Conservation (phyloP, 2,329 filamentous ascomycete species). For the Trichoderma arundinaceum region DNA sequence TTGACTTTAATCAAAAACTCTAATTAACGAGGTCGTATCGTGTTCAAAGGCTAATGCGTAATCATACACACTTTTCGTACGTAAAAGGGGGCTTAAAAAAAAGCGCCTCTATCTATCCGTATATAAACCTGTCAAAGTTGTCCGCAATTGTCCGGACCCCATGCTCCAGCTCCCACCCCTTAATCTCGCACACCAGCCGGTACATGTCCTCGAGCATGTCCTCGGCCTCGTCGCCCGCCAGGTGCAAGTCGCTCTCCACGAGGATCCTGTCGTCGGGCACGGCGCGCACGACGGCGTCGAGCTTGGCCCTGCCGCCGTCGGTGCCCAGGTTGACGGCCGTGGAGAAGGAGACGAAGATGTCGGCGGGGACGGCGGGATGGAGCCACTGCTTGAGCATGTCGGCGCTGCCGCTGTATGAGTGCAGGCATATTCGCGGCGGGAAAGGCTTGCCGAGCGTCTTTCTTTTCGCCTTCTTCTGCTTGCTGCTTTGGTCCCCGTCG, state of each 20-base stretch:
- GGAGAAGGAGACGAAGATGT: slow-evolving; percentile 89
- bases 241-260: slow-evolving; percentile 89
- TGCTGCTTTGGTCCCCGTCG: slow-evolving; percentile 39
- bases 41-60: fast-evolving
- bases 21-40: not conserved
- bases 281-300: slow-evolving; percentile 69
- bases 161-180: slow-evolving; percentile 75
- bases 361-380: slow-evolving; percentile 71
- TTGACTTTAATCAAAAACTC: not conserved
- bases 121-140: slow-evolving; percentile 82
- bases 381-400: slow-evolving; percentile 81
- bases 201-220: slow-evolving; percentile 74
- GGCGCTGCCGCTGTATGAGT: slow-evolving; percentile 84
- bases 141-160: slow-evolving; percentile 69
- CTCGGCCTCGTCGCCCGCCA: slow-evolving; percentile 83
- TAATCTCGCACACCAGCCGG: slow-evolving; percentile 75
- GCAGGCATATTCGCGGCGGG: slow-evolving; percentile 87
- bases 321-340: slow-evolving; percentile 76
- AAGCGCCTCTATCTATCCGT: slow-evolving; percentile 52
- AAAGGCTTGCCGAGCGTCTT: slow-evolving; percentile 61
- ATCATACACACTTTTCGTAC: too few relatives aligned
- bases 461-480: not conserved
- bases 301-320: slow-evolving; percentile 51
- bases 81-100: not conserved
- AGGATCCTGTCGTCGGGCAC: slow-evolving; percentile 81